Evolutionary conservation across 371 early-diverging fungal species (phyloP), one percentile per base, ranked within the genome.

Genomic region (Rhizopus arrhizus): DNA sequence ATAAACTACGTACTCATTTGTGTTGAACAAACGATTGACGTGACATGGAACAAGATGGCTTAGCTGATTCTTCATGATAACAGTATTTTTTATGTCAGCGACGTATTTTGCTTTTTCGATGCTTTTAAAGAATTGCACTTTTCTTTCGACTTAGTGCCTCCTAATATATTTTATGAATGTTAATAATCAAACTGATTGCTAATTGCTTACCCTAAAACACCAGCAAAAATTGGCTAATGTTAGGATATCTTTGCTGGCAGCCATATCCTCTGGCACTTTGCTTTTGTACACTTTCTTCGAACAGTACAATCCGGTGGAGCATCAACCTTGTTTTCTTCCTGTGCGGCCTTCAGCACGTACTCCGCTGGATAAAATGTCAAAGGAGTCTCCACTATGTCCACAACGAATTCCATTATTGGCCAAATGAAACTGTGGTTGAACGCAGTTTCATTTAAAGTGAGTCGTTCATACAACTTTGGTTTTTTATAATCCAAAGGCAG

Each of bases 1-100:
- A 41, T 53, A 41, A 12, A 53, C 42, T 53, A 53, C 41, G 54
- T 41, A 53, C 42, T 53, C 42, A 10, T 53, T 53, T 53, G 54
- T 53, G 42, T 53, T 53, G 42, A 53, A 53, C 54, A 53, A 41
- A 53, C 31, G 54, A 29, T 53, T 53, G 31, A 42, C 29, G 29
- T 53, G 54, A 41, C 42, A 53, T 1, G 42, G 42, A 41, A 53
- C 42, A 53, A 41, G 40, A 22, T 13, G 54, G 12, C 12, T 42
- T 41, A 53, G 16, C 22, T 29, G 42, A 41, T 53, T 41, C 41
- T 53, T 53, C 43, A 35, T 52, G 33, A 36, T 35, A 52, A 52
- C 15, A 38, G 51, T 11, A 15, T 36, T 36, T 5, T 52, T 52
- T 36, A 16, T 16, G 34, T 36, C 34, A 36, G 35, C 53, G 22